Base-by-base conservation (phyloP, 179 eudicot species). In the Heliamphora pulchella region DNA sequence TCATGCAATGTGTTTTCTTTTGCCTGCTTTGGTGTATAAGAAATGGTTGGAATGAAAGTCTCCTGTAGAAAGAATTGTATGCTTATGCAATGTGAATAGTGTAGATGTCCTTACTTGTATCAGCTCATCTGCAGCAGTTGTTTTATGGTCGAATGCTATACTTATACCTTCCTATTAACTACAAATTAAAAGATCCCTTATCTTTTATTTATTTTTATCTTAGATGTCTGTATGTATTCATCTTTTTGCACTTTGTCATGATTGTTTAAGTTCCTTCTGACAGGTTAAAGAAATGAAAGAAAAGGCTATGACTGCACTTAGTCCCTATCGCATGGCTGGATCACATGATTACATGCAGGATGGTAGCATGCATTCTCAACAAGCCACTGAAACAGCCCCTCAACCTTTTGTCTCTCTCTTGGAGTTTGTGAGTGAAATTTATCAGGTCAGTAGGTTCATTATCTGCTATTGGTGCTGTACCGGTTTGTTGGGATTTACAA, bases 221-320 rank as follows among this genome's bases (percentile, higher is more conserved):
- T 57, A 17, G 17, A 74, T 11, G 14, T 75, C 0, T 72, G 8
- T 18, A 3, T 43, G 15, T 75, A 4, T 75, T 22, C 3, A 3
- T 43, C 58, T 74, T 43, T 31, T 39, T 63, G 20, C 15, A 5
- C 31, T 48, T 55, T 8, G 46, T 61, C 64, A 69, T 75, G 64
- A 1, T 48, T 14, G 78, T 54, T 76, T 18, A 47, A 44, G 17
- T 64, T 17, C 47, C 63, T 65, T 81, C 43, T 64, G 78, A 61
- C 86, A 96, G 99, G 94, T 96, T 5, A 96, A 96, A 85, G 99
- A 94, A 86, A 84, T 90, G 70, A 96, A 94, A 87, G 99, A 94
- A 86, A 94, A 89, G 84, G 96, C 93, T 46, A 92, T 94, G 98
- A 80, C 87, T 77, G 83, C 87, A 84, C 90, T 96, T 74, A 96